phyloP scores from a whole-genome alignment of 192 early-diverging fungal species.

The Kappamyces sp. region DNA sequence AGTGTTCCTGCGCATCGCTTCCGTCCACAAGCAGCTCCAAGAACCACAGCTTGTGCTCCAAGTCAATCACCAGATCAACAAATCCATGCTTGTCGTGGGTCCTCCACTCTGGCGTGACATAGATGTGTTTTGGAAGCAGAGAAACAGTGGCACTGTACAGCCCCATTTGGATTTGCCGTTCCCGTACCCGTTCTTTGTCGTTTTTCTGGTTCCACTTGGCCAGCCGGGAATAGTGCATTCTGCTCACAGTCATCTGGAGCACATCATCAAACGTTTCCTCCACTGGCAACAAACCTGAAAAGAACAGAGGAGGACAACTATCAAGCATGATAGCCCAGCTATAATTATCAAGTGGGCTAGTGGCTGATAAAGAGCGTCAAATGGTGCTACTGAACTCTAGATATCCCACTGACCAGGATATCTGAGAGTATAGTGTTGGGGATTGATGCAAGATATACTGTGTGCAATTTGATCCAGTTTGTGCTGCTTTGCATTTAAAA shows the following conservation, averaged over 20 bases:
- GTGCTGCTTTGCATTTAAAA: too few species aligned
- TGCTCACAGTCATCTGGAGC: neutral
- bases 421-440: too few species aligned
- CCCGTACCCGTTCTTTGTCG: neutral
- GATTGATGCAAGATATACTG: too few species aligned
- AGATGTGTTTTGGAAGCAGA: conserved; percentile 4
- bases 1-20: conserved; percentile 5
- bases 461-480: too few species aligned
- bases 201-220: neutral
- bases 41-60: conserved; percentile 6
- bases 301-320: too few species aligned
- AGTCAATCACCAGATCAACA: conserved; percentile 5
- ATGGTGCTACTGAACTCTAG: too few species aligned
- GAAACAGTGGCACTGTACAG: conserved; percentile 1
- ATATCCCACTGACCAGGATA: too few species aligned
- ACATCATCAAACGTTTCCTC: conserved; percentile 10
- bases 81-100: conserved; percentile 6
- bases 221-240: neutral
- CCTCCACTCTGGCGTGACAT: conserved; percentile 10
- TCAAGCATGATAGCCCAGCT: too few species aligned
- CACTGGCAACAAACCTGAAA: too few species aligned
- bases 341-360: too few species aligned
- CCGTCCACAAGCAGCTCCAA: conserved; percentile 12
- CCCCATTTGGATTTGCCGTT: conserved; percentile 12
- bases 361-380: too few species aligned